Percentiles rank a stretch among this genome's conserved stretches.
These are phyloP conservation scores for Alternaria dauci DNA, from an alignment of 2,329 filamentous ascomycete species.

Conservation along the genomic window DNA sequence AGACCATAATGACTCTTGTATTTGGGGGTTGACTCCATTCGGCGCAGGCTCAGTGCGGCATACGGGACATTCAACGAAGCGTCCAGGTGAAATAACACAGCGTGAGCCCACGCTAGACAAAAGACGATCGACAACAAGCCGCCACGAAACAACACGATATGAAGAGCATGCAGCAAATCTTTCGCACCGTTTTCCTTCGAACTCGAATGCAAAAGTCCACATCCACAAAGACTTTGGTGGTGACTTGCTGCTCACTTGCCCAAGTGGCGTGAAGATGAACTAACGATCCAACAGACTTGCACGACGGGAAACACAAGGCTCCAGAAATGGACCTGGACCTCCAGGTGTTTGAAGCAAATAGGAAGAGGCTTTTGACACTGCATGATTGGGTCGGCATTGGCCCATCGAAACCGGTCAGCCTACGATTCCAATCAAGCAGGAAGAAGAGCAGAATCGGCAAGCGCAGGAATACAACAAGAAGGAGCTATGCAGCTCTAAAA, in stretches of 20 bases:
- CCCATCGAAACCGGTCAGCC: constrained; percentile 38
- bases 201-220: background rate
- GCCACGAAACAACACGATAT: background rate
- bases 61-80: constrained; percentile 14
- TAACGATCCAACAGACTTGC: constrained; percentile 3
- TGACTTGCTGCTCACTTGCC: background rate
- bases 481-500: constrained; percentile 6
- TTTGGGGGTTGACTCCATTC: constrained; percentile 14
- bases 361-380: constrained; percentile 40
- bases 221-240: constrained; percentile 6
- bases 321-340: constrained; percentile 23
- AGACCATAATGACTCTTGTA: constrained; percentile 15
- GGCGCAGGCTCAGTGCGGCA: constrained; percentile 21
- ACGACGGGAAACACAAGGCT: constrained; percentile 14
- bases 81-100: background rate
- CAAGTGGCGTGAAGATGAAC: background rate
- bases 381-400: constrained; percentile 48
- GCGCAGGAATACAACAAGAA: constrained; percentile 36
- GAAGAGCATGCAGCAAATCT: background rate
- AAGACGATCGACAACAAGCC: background rate
- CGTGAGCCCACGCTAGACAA: constrained; percentile 1
- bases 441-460: constrained; percentile 46
- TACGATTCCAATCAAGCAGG: constrained; percentile 35
- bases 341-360: constrained; percentile 38
- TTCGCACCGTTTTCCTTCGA: background rate